Percentiles rank a stretch among this genome's conserved stretches.
Conservation (phyloP, 2,329 filamentous ascomycete genomes). For the Didymella pomorum region DNA sequence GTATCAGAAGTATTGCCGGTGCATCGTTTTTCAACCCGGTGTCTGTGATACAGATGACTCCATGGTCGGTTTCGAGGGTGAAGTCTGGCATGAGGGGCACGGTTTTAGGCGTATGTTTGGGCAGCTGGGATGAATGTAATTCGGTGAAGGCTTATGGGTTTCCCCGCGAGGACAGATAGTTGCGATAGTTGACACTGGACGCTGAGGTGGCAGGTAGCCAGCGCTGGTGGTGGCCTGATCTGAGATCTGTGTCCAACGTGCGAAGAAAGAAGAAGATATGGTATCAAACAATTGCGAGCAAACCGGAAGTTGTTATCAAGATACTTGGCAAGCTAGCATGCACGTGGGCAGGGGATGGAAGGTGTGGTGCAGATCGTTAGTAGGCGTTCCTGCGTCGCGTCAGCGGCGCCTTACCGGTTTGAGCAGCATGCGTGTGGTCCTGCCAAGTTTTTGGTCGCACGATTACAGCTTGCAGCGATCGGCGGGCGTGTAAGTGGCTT, state of each 20-base stretch:
- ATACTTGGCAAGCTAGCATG: not conserved
- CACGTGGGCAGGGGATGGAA: not conserved
- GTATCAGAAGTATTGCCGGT: not conserved
- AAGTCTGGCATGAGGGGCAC: not conserved
- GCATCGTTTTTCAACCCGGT: not conserved
- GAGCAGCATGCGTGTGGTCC: not conserved
- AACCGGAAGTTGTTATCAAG: not conserved
- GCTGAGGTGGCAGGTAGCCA: not conserved
- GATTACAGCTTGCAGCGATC: not conserved
- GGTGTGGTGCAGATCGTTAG: not conserved
- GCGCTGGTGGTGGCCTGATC: not conserved
- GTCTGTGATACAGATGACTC: not conserved
- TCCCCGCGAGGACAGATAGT: too few relatives aligned
- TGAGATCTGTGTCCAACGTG: too few relatives aligned
- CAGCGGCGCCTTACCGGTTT: not conserved
- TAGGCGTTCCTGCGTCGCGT: not conserved
- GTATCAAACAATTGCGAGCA: not conserved
- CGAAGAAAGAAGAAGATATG: not conserved
- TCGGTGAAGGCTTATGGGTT: too few relatives aligned
- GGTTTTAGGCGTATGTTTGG: not conserved
- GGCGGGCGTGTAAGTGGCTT: not conserved
- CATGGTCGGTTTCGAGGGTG: not conserved
- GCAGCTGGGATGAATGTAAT: too few relatives aligned
- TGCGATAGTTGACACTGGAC: not conserved
- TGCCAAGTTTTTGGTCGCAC: not conserved